phyloP scores from a whole-genome alignment of 345 rosid genomes.

The Gossypium mustelinum region DNA sequence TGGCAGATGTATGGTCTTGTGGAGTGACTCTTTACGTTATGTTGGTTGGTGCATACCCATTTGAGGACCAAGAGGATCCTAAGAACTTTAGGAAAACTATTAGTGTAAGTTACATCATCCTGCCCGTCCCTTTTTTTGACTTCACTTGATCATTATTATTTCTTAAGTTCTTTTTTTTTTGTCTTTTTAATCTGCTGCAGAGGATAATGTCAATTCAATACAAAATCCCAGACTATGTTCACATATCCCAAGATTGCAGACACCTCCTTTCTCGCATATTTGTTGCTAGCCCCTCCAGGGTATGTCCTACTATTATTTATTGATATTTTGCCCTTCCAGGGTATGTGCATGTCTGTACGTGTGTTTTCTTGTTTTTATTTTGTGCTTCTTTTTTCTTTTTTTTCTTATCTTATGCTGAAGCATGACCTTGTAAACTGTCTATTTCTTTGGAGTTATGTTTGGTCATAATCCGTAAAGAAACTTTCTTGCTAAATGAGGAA shows the following conservation, averaged over 20 bases:
- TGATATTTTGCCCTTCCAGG: no score
- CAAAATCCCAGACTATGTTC: constrained; percentile 84
- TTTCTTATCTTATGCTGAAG: not conserved
- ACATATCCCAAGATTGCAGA: constrained; percentile 79
- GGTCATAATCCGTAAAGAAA: not conserved
- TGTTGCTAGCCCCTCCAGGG: constrained; percentile 70
- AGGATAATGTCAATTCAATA: constrained; percentile 83
- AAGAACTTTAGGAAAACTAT: constrained; percentile 88
- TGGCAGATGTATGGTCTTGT: constrained; percentile 97
- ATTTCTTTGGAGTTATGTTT: not conserved
- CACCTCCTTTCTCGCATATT: constrained; percentile 77
- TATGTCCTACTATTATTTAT: constrained; percentile 16
- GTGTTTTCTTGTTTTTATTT: not conserved
- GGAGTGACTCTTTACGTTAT: constrained; percentile 91
- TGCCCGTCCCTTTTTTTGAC: not conserved
- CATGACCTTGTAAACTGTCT: not conserved
- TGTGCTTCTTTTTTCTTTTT: not conserved
- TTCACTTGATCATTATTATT: not conserved
- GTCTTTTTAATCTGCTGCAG: constrained; percentile 36
- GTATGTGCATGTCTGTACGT: not conserved
- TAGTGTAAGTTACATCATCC: constrained; percentile 36
- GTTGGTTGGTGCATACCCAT: constrained; percentile 96
- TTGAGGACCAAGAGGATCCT: constrained; percentile 84
- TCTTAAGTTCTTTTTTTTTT: not conserved
- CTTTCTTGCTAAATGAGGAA: not conserved